These are phyloP conservation scores for Cercospora canescens DNA, from an alignment of 2,329 filamentous ascomycete species.

Conservation along the genomic window DNA sequence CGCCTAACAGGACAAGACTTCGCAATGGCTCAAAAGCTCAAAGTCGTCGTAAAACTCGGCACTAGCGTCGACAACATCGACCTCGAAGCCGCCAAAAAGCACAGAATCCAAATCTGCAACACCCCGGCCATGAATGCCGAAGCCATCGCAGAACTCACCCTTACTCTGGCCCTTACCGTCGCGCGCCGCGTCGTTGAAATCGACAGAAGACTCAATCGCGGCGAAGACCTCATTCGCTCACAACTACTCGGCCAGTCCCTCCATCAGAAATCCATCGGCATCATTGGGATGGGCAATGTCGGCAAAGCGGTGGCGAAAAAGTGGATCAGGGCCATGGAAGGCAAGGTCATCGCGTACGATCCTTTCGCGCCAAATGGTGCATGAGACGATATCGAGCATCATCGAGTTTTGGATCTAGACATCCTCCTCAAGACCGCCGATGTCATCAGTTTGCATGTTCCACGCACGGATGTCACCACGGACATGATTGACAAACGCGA, in stretches of 20 bases:
- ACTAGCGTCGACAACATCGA: slow-evolving; percentile 51
- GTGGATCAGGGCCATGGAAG: slow-evolving; percentile 37
- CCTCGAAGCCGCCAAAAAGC: slow-evolving; percentile 44
- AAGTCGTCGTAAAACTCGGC: slow-evolving; percentile 48
- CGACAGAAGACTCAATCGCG: slow-evolving; percentile 28
- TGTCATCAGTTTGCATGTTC: slow-evolving; percentile 39
- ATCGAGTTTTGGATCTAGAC: slow-evolving; percentile 32
- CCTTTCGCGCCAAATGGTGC: slow-evolving; percentile 32
- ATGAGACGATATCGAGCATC: slow-evolving; percentile 29
- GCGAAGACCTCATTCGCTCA: slow-evolving; percentile 31
- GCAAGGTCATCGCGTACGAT: slow-evolving; percentile 39
- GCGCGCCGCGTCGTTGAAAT: slow-evolving; percentile 35
- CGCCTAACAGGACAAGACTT: slow-evolving; percentile 26
- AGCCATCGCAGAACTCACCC: slow-evolving; percentile 38
- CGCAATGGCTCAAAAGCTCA: slow-evolving; percentile 37
- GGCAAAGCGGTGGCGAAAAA: slow-evolving; percentile 38
- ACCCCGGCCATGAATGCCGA: slow-evolving; percentile 48
- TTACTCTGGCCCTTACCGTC: slow-evolving; percentile 36
- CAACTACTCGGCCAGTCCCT: slow-evolving; percentile 33
- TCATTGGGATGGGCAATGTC: slow-evolving; percentile 44
- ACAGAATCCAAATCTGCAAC: slow-evolving; percentile 50
- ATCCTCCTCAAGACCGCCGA: slow-evolving; percentile 36
- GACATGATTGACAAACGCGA: slow-evolving; percentile 34
- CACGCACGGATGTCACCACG: slow-evolving; percentile 32
- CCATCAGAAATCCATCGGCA: slow-evolving; percentile 38